Conservation (phyloP, 257 asterid genomes). For the Plectranthus barbatus region DNA sequence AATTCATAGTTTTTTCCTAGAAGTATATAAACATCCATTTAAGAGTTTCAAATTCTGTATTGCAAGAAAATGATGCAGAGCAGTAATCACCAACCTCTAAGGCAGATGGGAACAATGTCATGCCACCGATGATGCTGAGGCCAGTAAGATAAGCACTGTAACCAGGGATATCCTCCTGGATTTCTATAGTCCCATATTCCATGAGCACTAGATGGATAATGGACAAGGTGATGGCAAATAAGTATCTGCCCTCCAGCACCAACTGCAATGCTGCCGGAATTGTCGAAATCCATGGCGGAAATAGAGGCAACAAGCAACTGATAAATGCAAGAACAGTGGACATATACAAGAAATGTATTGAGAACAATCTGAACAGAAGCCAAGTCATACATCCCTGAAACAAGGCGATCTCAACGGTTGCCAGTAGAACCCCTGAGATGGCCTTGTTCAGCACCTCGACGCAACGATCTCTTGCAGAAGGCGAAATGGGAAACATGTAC, state of each 20-base stretch:
- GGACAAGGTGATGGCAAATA: constrained; percentile 46
- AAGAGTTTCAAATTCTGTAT: too few relatives aligned
- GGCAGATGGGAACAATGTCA: constrained; percentile 85
- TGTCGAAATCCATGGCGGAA: constrained; percentile 71
- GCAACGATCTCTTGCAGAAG: constrained; percentile 57
- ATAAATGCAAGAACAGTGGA: constrained; percentile 76
- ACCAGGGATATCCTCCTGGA: constrained; percentile 84
- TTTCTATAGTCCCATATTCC: constrained; percentile 80
- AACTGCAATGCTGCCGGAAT: constrained; percentile 77
- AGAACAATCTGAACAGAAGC: constrained; percentile 70
- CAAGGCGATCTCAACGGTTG: constrained; percentile 80
- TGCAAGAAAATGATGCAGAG: too few relatives aligned
- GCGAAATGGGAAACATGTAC: constrained; percentile 75
- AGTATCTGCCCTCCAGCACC: constrained; percentile 69
- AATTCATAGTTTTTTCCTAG: too few relatives aligned
- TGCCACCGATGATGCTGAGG: constrained; percentile 95
- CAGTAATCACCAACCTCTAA: too few relatives aligned
- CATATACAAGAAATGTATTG: constrained; percentile 80
- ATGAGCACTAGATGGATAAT: constrained; percentile 62
- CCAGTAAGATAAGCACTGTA: constrained; percentile 82
- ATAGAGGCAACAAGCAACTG: constrained; percentile 71
- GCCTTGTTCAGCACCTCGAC: constrained; percentile 84
- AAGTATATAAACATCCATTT: too few relatives aligned
- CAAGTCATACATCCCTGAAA: constrained; percentile 95
- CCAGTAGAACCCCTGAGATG: constrained; percentile 77